A percentile compares a stretch with the other conserved stretches of the same genome.
phyloP scores from a whole-genome alignment of 139 green algal species.

The Volvox reticuliferus region DNA sequence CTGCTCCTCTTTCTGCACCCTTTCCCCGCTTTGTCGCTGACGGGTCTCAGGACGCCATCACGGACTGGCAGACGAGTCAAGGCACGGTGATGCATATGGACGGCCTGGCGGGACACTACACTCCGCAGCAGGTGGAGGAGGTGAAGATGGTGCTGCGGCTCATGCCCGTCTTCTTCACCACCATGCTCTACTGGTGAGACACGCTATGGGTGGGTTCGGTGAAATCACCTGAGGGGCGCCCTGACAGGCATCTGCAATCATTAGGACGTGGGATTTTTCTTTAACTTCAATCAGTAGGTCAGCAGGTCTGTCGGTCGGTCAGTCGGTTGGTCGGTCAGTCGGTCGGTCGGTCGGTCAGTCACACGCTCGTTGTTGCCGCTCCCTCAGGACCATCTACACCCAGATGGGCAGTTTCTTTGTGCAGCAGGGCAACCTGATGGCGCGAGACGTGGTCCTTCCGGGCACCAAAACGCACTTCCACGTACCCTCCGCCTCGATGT shows the following conservation, averaged over 20 bases:
- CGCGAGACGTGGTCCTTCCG: conserved; percentile 11
- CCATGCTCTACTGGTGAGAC: conserved; percentile 87
- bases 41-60: conserved; percentile 61
- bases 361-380: too few relatives aligned
- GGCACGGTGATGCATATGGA: conserved; percentile 57
- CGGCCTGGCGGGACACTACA: conserved; percentile 65
- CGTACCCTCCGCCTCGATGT: conserved; percentile 89
- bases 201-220: background rate
- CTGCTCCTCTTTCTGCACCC: too few relatives aligned
- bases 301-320: too few relatives aligned
- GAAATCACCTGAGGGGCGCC: too few relatives aligned
- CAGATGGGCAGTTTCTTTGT: conserved; percentile 95
- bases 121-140: conserved; percentile 87
- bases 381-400: conserved; percentile 87
- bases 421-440: conserved; percentile 88
- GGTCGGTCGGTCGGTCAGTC: too few relatives aligned
- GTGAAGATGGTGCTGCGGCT: conserved; percentile 94
- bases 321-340: too few relatives aligned
- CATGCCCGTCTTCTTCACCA: conserved; percentile 92
- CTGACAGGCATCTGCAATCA: too few relatives aligned
- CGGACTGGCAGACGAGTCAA: conserved; percentile 68
- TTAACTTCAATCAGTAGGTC: too few relatives aligned
- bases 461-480: background rate
- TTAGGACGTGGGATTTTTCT: too few relatives aligned
- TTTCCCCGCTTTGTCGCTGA: background rate